These are phyloP conservation scores for Prasinococcaceae sp. DNA, from an alignment of 139 green algal genomes.

Conservation along the genomic window DNA sequence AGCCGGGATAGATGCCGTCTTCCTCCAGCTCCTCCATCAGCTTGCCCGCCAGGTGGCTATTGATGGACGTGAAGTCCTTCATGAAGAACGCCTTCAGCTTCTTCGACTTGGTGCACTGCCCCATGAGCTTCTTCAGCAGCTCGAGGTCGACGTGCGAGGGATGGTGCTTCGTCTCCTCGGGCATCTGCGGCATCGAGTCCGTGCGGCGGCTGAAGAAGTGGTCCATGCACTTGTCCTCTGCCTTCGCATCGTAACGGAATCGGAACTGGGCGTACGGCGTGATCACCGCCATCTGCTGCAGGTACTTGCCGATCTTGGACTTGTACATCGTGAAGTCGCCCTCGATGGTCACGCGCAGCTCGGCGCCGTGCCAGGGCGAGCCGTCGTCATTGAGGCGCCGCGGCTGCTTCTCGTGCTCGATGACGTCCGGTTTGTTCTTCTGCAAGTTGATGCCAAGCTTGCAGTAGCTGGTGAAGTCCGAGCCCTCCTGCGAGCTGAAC, in stretches of 20 bases:
- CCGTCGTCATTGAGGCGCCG: constrained; percentile 54
- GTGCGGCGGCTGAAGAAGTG: constrained; percentile 71
- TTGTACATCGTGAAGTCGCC: constrained; percentile 67
- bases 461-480: constrained; percentile 53
- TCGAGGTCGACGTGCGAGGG: constrained; percentile 69
- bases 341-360: constrained; percentile 75
- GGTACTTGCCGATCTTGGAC: constrained; percentile 66
- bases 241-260: constrained; percentile 41
- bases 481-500: constrained; percentile 30
- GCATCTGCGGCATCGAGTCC: constrained; percentile 65
- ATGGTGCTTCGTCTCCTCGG: constrained; percentile 35
- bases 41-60: constrained; percentile 36
- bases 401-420: constrained; percentile 41
- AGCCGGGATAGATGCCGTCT: constrained; percentile 17
- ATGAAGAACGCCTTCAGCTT: constrained; percentile 60
- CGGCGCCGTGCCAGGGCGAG: constrained; percentile 72
- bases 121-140: constrained; percentile 72
- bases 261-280: constrained; percentile 83
- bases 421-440: constrained; percentile 81
- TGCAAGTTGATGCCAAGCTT: constrained; percentile 93
- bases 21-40: constrained; percentile 51
- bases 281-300: constrained; percentile 91
- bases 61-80: constrained; percentile 72
- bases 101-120: constrained; percentile 32
- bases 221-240: constrained; percentile 24